Evolutionary conservation across 164 flowering plant genomes (phyloP).

Genomic region (Magnolia sinica): DNA sequence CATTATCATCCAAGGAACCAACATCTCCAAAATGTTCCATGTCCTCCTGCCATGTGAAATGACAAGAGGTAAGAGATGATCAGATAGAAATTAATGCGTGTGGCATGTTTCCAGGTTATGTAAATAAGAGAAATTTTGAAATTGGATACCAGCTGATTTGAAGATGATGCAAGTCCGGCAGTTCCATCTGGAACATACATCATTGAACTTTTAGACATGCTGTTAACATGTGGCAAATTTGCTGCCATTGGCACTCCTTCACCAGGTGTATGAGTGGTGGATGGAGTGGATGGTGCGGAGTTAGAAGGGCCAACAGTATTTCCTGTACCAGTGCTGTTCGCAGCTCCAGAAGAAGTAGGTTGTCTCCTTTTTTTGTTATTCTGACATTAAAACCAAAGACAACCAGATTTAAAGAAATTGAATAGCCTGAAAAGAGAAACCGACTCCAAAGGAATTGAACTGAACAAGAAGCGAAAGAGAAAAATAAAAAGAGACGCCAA

Average conservation of each 20-base stretch:
- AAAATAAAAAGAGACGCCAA: too few relatives aligned
- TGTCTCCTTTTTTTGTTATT: constrained; percentile 68
- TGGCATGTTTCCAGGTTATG: neutral
- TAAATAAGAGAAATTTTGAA: neutral
- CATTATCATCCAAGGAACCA: constrained; percentile 79
- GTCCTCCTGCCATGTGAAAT: constrained; percentile 65
- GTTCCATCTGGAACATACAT: constrained; percentile 75
- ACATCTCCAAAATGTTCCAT: constrained; percentile 81
- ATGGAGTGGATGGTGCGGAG: constrained; percentile 66
- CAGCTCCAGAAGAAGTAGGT: constrained; percentile 71
- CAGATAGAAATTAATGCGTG: constrained; percentile 15
- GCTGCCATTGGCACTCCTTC: constrained; percentile 55
- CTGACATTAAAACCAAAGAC: constrained; percentile 26
- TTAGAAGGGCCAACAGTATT: constrained; percentile 72
- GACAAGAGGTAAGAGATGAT: constrained; percentile 3
- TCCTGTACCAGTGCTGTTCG: constrained; percentile 82
- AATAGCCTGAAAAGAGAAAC: neutral
- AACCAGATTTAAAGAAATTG: neutral
- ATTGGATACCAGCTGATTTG: constrained; percentile 69
- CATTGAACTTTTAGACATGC: constrained; percentile 54
- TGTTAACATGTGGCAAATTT: constrained; percentile 54
- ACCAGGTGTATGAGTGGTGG: constrained; percentile 75
- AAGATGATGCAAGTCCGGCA: constrained; percentile 75
- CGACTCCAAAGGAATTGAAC: neutral
- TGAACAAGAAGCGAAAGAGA: neutral